phyloP scores from a whole-genome alignment of 306 rosid species.

The Parietaria judaica region DNA sequence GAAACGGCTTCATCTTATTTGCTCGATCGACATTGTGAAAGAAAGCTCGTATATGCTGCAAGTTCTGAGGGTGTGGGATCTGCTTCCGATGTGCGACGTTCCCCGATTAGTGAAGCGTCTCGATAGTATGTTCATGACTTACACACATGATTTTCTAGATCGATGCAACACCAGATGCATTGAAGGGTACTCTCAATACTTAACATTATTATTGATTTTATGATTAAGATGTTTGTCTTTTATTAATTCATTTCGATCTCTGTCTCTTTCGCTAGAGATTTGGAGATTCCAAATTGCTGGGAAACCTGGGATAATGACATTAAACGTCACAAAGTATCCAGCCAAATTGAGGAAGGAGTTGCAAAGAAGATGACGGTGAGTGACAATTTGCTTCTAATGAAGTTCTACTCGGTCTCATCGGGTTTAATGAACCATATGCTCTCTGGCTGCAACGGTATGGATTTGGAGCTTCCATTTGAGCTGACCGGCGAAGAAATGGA shows the following conservation, averaged over 20 bases:
- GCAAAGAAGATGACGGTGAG: constrained; percentile 22
- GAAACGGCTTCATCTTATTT: constrained; percentile 37
- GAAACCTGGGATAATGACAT: constrained; percentile 22
- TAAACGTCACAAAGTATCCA: neutral
- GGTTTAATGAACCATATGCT: constrained; percentile 38
- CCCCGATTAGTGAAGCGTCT: constrained; percentile 38
- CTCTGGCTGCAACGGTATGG: constrained; percentile 28
- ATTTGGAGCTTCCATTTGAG: constrained; percentile 53
- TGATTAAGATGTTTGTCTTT: neutral
- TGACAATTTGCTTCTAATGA: constrained; percentile 51
- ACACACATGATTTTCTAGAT: constrained; percentile 35
- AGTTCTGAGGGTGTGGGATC: constrained; percentile 64
- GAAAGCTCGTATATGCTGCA: constrained; percentile 30
- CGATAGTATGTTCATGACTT: constrained; percentile 33
- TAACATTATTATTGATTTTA: neutral
- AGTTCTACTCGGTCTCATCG: constrained; percentile 47
- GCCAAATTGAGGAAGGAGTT: constrained; percentile 18
- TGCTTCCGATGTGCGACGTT: constrained; percentile 34
- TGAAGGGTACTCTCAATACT: constrained; percentile 33
- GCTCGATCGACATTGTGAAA: constrained; percentile 42
- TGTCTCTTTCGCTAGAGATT: constrained; percentile 24
- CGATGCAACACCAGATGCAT: constrained; percentile 32
- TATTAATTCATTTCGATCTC: neutral
- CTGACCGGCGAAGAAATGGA: constrained; percentile 46
- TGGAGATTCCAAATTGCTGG: constrained; percentile 56